phyloP scores from a whole-genome alignment of 2,329 filamentous ascomycete genomes.

The Thyridium curvatum region DNA sequence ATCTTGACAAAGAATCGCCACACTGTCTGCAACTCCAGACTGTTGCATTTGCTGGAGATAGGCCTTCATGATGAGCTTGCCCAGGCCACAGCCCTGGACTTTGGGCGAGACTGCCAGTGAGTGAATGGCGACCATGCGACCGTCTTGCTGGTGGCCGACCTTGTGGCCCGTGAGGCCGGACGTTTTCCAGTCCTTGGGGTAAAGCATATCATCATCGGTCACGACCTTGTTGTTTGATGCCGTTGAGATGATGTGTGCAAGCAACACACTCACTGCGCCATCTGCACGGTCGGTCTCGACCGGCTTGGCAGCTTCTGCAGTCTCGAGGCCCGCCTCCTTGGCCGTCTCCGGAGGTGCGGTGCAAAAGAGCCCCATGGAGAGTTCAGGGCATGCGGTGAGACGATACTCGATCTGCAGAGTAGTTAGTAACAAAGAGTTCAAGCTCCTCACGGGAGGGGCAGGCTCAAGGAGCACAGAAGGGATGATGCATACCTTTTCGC shows the following conservation, averaged over 20 bases:
- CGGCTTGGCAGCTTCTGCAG: constrained; percentile 44
- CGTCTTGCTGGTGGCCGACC: constrained; percentile 65
- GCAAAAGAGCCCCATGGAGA: constrained; percentile 76
- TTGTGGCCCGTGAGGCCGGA: constrained; percentile 32
- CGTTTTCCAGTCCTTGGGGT: constrained; percentile 61
- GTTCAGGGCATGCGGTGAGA: constrained; percentile 65
- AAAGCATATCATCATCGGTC: constrained; percentile 70
- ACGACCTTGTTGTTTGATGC: constrained; percentile 57
- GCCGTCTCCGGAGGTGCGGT: constrained; percentile 44
- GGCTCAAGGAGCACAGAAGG: neutral
- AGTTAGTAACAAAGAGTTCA: neutral
- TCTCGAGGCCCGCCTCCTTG: constrained; percentile 43
- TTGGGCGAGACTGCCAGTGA: constrained; percentile 74
- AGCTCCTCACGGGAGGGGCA: neutral
- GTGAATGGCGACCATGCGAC: constrained; percentile 73
- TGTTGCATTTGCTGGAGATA: constrained; percentile 73
- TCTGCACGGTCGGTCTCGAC: constrained; percentile 55
- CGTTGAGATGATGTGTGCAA: constrained; percentile 75
- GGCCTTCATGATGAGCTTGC: constrained; percentile 64
- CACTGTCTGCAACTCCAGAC: constrained; percentile 61
- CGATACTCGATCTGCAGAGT: constrained; percentile 64
- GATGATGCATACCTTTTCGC: constrained; percentile 42
- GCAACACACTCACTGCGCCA: constrained; percentile 53
- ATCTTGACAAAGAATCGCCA: constrained; percentile 73
- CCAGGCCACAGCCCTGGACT: constrained; percentile 68